phyloP scores from a whole-genome alignment of 164 flowering plant genomes.

The Nymphaea colorata region DNA sequence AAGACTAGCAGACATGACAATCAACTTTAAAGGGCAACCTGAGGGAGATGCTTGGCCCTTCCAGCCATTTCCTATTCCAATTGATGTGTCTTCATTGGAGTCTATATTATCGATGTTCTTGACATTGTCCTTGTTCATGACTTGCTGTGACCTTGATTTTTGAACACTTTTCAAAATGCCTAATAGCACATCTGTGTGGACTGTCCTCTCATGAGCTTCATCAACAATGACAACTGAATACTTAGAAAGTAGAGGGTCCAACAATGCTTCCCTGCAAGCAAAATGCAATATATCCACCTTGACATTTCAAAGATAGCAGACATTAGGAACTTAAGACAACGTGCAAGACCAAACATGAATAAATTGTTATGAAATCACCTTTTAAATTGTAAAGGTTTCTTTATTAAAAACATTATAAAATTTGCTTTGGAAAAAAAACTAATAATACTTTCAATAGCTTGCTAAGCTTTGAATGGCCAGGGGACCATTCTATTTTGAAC shows the following conservation, averaged over 20 bases:
- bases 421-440: too few relatives aligned
- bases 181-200: conserved; percentile 87
- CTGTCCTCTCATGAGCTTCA: conserved; percentile 99
- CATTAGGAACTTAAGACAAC: too few relatives aligned
- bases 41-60: conserved; percentile 8
- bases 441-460: too few relatives aligned
- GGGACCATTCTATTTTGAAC: too few relatives aligned
- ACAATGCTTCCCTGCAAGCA: conserved; percentile 68
- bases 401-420: too few relatives aligned
- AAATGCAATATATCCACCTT: conserved; percentile 2
- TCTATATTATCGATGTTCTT: too few relatives aligned
- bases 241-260: conserved; percentile 78
- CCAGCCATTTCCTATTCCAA: background rate
- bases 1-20: conserved; percentile 95
- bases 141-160: conserved; percentile 34
- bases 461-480: too few relatives aligned
- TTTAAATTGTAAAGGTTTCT: too few relatives aligned
- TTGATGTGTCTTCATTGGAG: background rate
- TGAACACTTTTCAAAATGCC: conserved; percentile 79
- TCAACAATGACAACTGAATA: conserved; percentile 89
- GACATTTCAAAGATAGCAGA: background rate
- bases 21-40: conserved; percentile 54
- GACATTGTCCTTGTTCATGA: conserved; percentile 6
- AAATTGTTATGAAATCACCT: too few relatives aligned
- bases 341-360: too few relatives aligned